These are phyloP conservation scores for Sugiyamaella americana DNA, from an alignment of 805 yeast species.

Conservation along the genomic window DNA sequence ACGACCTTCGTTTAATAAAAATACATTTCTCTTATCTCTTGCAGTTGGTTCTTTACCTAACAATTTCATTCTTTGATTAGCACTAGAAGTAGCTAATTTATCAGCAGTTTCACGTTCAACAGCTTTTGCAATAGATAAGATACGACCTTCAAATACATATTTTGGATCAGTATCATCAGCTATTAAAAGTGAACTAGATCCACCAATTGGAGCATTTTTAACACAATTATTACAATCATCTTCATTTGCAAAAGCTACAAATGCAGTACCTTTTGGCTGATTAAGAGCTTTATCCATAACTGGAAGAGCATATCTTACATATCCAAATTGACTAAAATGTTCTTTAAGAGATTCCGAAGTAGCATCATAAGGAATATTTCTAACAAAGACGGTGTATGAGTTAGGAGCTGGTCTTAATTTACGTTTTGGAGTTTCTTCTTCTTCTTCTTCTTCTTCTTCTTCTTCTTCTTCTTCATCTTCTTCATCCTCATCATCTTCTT, in stretches of 20 bases:
- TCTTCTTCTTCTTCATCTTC: constrained; percentile 36
- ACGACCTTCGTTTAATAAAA: constrained; percentile 88
- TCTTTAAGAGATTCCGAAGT: constrained; percentile 69
- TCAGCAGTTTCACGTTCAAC: constrained; percentile 83
- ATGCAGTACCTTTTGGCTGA: constrained; percentile 88
- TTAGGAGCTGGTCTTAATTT: constrained; percentile 31
- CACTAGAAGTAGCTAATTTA: constrained; percentile 63
- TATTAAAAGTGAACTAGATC: constrained; percentile 54
- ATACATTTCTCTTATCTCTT: constrained; percentile 78
- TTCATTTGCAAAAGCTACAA: constrained; percentile 71
- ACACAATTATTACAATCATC: constrained; percentile 64
- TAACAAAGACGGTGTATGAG: constrained; percentile 62
- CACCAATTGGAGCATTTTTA: constrained; percentile 67
- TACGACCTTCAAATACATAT: constrained; percentile 90
- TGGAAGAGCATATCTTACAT: constrained; percentile 87
- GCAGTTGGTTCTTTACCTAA: constrained; percentile 77
- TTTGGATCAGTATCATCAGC: constrained; percentile 85
- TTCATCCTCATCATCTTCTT: constrained; percentile 29
- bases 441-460: constrained; percentile 32
- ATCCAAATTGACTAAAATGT: constrained; percentile 80
- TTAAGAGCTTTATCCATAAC: constrained; percentile 84
- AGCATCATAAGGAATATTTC: constrained; percentile 94
- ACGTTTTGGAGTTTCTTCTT: constrained; percentile 24
- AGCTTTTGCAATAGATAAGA: constrained; percentile 74
- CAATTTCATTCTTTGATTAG: constrained; percentile 63